Base-by-base conservation (phyloP, 768 basidiomycete genomes). In the Serendipita vermifera region DNA sequence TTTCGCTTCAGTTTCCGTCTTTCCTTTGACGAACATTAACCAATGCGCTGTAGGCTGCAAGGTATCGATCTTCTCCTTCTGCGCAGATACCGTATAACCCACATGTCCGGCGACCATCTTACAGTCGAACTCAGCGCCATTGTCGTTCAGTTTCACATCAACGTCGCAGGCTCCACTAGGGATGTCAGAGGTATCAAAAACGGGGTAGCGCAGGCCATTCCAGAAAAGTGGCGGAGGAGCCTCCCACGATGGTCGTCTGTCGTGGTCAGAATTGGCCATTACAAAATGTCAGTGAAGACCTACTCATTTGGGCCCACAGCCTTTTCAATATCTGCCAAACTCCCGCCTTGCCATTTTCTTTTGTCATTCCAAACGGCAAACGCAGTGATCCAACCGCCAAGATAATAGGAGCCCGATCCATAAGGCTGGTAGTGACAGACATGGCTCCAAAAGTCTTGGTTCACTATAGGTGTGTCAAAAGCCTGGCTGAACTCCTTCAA, bases 401-500 rank as follows among this genome's bases (percentile, higher is more conserved):
- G 24, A 3, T 22, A 55, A 2, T 9, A 6, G 2, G 59, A 20
- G 24, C 59, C 59, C 27, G 35, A 39, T 9, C 59, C 55, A 11
- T 24, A n/a, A 22, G 29, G 17, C 2, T 11, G 3, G 14, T 54
- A 31, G 38, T 60, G 59, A 17, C 57, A 57, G 15, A 60, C 41
- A 6, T 33, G 27, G 3, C 14, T 4, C 66, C 65, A 67, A 54
- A 64, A 65, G n/a, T 48, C 56, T 15, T 38, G 33, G 24, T 58
- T 66, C 4, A 55, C 41, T 3, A 15, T n/a, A 35, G 58, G 17
- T 5, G 55, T 0, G 27, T 68, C 68, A 43, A 69, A 68, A 1
- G 68, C 61, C 3, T n/a, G 22, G 3, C 65, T 59, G 58, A 70
- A 70, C 5, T 62, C 59, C 64, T 60, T 33, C 39, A 77, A 60